Conservation (phyloP, 2,329 filamentous ascomycete genomes). For the Orbilia blumenaviensis region DNA sequence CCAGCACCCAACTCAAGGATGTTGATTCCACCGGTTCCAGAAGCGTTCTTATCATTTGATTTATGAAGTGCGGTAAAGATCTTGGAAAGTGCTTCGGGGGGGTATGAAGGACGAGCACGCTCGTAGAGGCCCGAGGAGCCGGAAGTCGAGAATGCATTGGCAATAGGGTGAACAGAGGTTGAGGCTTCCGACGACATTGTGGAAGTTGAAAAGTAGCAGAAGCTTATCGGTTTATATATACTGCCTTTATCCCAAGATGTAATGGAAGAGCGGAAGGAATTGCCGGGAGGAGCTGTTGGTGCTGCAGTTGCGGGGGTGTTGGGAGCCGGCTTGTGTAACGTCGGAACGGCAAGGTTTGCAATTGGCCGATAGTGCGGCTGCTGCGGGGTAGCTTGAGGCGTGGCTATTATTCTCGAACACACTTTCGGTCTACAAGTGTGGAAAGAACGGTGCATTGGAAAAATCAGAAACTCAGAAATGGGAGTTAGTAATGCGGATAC, state of each 20-base stretch:
- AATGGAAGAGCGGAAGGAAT: background rate
- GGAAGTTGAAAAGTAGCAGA: background rate
- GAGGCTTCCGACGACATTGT: background rate
- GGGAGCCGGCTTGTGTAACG: background rate
- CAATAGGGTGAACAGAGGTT: slow-evolving; percentile 38
- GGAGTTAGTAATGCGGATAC: no score
- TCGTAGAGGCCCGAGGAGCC: slow-evolving; percentile 51
- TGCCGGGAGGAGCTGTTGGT: background rate
- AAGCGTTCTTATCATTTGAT: background rate
- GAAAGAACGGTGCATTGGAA: background rate
- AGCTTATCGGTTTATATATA: background rate
- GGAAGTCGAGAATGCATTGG: slow-evolving; percentile 37
- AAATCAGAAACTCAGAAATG: background rate
- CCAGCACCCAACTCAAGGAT: slow-evolving; percentile 47
- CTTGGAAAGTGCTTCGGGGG: slow-evolving; percentile 14
- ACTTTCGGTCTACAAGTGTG: background rate
- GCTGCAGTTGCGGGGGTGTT: background rate
- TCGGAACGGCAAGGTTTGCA: background rate
- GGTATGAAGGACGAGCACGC: slow-evolving; percentile 38
- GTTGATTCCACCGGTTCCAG: slow-evolving; percentile 17
- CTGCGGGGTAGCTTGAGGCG: background rate
- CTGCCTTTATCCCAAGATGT: no score
- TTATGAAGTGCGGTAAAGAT: slow-evolving; percentile 32
- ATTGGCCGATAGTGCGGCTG: background rate
- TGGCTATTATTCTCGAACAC: background rate